Evolutionary conservation across 2,329 filamentous ascomycete species (phyloP).

Genomic region (Calonectria pseudoturangicola): DNA sequence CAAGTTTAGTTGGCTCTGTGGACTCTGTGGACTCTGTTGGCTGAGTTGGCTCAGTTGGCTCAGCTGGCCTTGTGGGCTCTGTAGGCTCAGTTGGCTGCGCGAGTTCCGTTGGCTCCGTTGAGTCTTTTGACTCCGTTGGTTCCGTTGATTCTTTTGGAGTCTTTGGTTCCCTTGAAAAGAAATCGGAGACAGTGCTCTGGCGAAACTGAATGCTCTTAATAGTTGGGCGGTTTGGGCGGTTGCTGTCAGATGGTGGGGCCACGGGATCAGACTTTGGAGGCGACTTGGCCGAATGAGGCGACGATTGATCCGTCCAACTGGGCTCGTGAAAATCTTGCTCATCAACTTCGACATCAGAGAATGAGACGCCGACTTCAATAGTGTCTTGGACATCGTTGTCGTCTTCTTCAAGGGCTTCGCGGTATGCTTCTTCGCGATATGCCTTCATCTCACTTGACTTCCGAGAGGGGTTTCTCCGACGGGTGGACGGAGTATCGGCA

Average conservation of each 20-base stretch:
- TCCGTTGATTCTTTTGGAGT: background rate
- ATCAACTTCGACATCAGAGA: constrained; percentile 55
- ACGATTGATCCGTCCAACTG: constrained; percentile 56
- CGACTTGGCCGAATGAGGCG: constrained; percentile 52
- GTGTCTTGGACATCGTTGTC: constrained; percentile 74
- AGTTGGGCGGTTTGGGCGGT: constrained; percentile 30
- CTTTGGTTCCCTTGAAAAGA: constrained; percentile 18
- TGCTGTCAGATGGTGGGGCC: constrained; percentile 41
- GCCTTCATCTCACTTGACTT: constrained; percentile 60
- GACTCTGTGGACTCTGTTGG: background rate
- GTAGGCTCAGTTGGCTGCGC: background rate
- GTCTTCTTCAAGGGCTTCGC: constrained; percentile 58
- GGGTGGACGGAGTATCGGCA: constrained; percentile 59
- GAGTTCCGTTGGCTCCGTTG: constrained; percentile 32
- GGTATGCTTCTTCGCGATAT: constrained; percentile 58
- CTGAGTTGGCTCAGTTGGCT: constrained; percentile 21
- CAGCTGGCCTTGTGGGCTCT: constrained; percentile 11
- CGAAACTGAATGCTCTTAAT: constrained; percentile 34
- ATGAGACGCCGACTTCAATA: constrained; percentile 72
- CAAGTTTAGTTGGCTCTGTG: background rate
- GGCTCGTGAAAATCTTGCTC: constrained; percentile 55
- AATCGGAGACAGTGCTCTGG: constrained; percentile 37
- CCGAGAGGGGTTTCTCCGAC: constrained; percentile 64
- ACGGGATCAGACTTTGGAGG: constrained; percentile 42
- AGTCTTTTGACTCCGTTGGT: background rate